These are phyloP conservation scores for Plasmodium gaboni DNA, from an alignment of 169 alveolate species.

Conservation along the genomic window DNA sequence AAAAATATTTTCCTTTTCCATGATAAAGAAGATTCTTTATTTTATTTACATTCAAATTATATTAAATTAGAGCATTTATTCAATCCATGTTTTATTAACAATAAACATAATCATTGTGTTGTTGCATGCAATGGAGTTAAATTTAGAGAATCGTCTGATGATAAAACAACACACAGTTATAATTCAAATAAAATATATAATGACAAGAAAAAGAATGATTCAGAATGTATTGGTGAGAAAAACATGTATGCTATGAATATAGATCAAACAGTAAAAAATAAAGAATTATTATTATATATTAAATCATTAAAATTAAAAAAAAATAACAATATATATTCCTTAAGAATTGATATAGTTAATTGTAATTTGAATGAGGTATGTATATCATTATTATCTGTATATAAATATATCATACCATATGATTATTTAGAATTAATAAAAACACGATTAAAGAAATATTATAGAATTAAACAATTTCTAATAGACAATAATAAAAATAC, in stretches of 20 bases:
- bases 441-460: slow-evolving; percentile 16
- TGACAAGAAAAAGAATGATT: neutral
- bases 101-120: neutral
- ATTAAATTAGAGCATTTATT: slow-evolving; percentile 32
- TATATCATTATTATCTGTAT: slow-evolving; percentile 39
- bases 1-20: slow-evolving; percentile 42
- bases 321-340: slow-evolving; percentile 35
- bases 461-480: slow-evolving; percentile 18
- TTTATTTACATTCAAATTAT: slow-evolving; percentile 18
- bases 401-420: slow-evolving; percentile 29
- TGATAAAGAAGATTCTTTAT: slow-evolving; percentile 35
- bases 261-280: slow-evolving; percentile 13
- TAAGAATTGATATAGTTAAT: slow-evolving; percentile 20
- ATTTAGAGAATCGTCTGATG: neutral
- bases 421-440: slow-evolving; percentile 47
- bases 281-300: slow-evolving; percentile 18
- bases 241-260: neutral
- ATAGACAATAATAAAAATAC: slow-evolving; percentile 47
- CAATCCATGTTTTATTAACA: slow-evolving; percentile 13
- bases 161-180: no score
- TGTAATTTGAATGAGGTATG: slow-evolving; percentile 44
- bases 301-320: slow-evolving; percentile 48
- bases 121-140: neutral
- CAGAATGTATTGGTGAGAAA: neutral
- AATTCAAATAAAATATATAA: neutral